These are phyloP conservation scores for Jasminum sambac DNA, from an alignment of 257 asterid species.

Conservation along the genomic window DNA sequence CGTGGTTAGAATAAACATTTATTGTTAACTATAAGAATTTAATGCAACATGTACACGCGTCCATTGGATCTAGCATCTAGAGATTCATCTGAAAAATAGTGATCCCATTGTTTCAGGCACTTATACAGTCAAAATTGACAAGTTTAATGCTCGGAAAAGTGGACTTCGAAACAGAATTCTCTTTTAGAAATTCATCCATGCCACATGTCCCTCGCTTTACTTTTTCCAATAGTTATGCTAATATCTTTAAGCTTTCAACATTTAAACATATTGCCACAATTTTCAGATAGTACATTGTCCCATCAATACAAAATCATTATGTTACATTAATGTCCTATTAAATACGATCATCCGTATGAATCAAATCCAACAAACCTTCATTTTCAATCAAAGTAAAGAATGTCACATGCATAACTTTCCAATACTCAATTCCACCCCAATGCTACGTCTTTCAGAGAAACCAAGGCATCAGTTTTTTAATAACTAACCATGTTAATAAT, in stretches of 20 bases:
- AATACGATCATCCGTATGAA: not conserved
- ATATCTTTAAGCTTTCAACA: not conserved
- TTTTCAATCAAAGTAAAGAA: not conserved
- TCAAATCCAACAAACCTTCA: not conserved
- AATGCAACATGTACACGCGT: not conserved
- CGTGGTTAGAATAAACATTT: not conserved
- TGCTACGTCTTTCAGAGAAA: not conserved
- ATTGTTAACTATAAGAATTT: conserved; percentile 3
- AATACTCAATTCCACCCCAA: not conserved
- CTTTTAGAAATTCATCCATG: not conserved
- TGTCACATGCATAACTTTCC: not conserved
- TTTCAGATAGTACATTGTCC: not conserved
- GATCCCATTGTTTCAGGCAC: not conserved
- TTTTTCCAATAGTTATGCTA: not conserved
- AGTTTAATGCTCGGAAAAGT: not conserved
- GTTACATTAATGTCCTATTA: not conserved
- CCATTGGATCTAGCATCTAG: not conserved
- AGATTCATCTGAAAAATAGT: not conserved
- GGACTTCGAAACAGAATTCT: not conserved
- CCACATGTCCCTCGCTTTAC: not conserved
- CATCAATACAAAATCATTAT: not conserved
- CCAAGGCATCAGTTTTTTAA: not conserved
- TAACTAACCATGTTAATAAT: not conserved
- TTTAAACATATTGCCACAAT: not conserved
- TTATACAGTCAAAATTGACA: not conserved